Evolutionary conservation across 495 filamentous ascomycete genomes (phyloP).

Genomic region (Viridothelium virens): DNA sequence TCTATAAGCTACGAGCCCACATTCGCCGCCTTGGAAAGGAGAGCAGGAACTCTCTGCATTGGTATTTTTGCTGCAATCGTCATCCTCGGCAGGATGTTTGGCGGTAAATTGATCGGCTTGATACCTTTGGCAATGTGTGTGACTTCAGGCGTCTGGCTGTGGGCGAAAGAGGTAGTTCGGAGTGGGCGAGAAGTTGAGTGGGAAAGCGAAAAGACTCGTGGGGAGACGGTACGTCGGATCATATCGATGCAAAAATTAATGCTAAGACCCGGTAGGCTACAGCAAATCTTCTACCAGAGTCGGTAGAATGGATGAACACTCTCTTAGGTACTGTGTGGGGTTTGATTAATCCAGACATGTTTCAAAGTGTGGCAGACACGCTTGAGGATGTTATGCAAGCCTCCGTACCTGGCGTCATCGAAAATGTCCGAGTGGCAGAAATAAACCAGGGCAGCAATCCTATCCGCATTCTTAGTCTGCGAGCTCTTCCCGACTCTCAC

Average conservation of each 20-base stretch:
- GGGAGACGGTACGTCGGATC: slow-evolving; percentile 57
- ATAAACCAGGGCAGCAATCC: slow-evolving; percentile 92
- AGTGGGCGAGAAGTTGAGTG: slow-evolving; percentile 81
- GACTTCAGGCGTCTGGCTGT: slow-evolving; percentile 68
- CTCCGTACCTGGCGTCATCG: slow-evolving; percentile 77
- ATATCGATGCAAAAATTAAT: neutral
- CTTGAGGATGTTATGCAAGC: slow-evolving; percentile 95
- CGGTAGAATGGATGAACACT: slow-evolving; percentile 91
- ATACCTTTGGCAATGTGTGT: slow-evolving; percentile 63
- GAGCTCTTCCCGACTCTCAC: slow-evolving; percentile 75
- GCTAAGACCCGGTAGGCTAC: slow-evolving; percentile 43
- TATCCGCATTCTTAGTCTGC: slow-evolving; percentile 77
- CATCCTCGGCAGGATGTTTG: slow-evolving; percentile 69
- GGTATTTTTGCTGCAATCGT: slow-evolving; percentile 64
- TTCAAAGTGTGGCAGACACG: slow-evolving; percentile 61
- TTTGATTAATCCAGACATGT: slow-evolving; percentile 88
- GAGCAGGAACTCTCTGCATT: slow-evolving; percentile 58
- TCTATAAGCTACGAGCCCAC: slow-evolving; percentile 79
- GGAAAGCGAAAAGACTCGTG: slow-evolving; percentile 75
- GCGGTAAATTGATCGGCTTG: slow-evolving; percentile 66
- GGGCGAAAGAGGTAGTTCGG: slow-evolving; percentile 76
- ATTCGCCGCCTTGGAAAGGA: slow-evolving; percentile 65
- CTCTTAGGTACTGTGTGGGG: slow-evolving; percentile 77
- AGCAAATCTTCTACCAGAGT: slow-evolving; percentile 84
- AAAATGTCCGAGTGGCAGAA: slow-evolving; percentile 92